Base-by-base conservation (phyloP, 2,329 filamentous ascomycete species). In the Fusarium nygamai region DNA sequence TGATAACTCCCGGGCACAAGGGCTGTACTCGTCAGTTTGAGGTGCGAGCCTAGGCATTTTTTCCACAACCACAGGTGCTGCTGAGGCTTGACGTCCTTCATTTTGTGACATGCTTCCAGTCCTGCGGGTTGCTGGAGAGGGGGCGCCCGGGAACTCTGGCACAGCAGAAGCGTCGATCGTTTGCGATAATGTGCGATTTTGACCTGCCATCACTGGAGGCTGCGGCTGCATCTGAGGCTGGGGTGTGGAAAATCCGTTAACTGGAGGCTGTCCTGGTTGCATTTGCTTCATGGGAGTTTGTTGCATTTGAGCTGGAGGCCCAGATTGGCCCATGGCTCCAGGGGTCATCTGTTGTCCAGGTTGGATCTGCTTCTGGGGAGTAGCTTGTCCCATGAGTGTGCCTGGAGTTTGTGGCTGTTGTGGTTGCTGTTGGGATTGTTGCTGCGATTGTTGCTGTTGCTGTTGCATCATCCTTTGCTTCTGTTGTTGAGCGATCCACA, bases 401-500 rank as follows among this genome's bases (percentile, higher is more conserved):
- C 75, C 75, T 22, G 82, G 84, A 61, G 83, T 66, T 46, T 75
- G 84, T 54, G 84, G 84, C 3, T 82, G 81, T 3, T 80, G 78
- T 4, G 78, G 78, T 8, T 80, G 80, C 11, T 79, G 80, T 17
- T 81, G 80, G 3, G 81, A 78, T 27, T 84, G 84, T 19, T 83
- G 81, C 16, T 85, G 83, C 34, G 81, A 79, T 39, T 86, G 85
- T 41, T 83, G 81, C 19, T 80, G 80, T 27, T 82, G 84, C 24
- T 87, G 85, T 70, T 90, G 87, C 60, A 87, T 84, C 80, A 88
- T 86, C 76, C 87, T 86, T 48, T 86, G 84, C 33, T 85, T 86
- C 73, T 86, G 86, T 70, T 90, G 89, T 75, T 89, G 88, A 39
- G 86, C 85, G 41, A 88, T 79, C 85, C 89, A 93, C 5, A 88